Evolutionary conservation across 805 yeast genomes (phyloP), one percentile per base, ranked within the genome.

Genomic region (Starmerella apis): DNA sequence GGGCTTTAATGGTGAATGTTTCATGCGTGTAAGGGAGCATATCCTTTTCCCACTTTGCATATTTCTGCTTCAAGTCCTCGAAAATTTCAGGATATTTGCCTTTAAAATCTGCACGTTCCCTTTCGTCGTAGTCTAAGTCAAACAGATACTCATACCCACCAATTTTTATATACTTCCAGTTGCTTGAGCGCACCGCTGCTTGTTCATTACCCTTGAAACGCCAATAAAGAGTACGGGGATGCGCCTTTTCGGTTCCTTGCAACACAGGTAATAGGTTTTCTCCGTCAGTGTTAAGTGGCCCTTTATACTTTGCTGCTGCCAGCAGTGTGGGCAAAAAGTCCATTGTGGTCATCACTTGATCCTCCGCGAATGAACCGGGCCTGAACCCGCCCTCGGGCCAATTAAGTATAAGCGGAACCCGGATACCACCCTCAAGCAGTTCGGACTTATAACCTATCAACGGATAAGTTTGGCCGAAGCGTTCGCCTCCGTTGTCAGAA

Each of bases 401-500:
- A 51, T 68, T 69, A 5, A 77, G 56, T 46, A 78, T 70, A 51
- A 76, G 63, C 0, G 81, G 82, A 58, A 79, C 76, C 19, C 78
- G 69, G 22, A 77, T 73, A 9, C 81, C 83, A 23, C 81, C 82
- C 60, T 78, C 81, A 3, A 76, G 67, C 3, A 79, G 72, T 75
- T 78, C 78, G 68, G 71, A 71, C 58, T 77, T 78, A 61, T 69
- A 75, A 73, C 65, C 63, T 3, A 63, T 52, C 41, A 75, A 60
- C 2, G 83, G 80, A 56, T 75, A 63, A 2, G 79, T 81, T 55
- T 77, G 80, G 63, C 75, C 65, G 45, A 75, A 63, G 70, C 82
- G 80, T 59, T 78, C 82, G 4, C 82, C 82, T 22, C 82, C 83
- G 60, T 78, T 78, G 61, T 78, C 82, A 3, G 81, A 76, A 72